Conservation (phyloP, 1,284 basidiomycete genomes). For the Ganoderma sinense region DNA sequence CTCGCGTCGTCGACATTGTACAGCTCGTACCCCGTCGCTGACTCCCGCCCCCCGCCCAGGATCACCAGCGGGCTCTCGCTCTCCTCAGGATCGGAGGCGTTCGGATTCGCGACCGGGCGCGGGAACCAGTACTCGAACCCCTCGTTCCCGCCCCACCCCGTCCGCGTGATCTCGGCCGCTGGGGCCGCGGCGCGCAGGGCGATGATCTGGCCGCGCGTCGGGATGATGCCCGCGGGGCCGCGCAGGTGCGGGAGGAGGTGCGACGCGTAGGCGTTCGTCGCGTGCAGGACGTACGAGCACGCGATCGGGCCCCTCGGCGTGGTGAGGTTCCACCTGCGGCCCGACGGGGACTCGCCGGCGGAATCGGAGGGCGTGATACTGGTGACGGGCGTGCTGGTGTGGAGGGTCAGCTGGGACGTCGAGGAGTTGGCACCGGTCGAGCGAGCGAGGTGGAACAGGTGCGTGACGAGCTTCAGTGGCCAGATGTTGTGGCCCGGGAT, state of each 20-base stretch:
- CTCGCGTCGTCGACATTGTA: conserved; percentile 69
- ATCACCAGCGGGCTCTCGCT: conserved; percentile 72
- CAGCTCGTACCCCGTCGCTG: conserved; percentile 53
- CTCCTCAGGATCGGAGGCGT: not conserved
- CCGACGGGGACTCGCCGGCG: too few species aligned
- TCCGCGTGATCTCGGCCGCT: conserved; percentile 40
- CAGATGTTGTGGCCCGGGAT: conserved; percentile 71
- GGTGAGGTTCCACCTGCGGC: conserved; percentile 55
- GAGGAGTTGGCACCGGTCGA: conserved; percentile 31
- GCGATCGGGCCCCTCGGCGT: conserved; percentile 67
- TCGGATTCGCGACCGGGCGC: conserved; percentile 52
- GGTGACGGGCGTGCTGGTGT: conserved; percentile 76
- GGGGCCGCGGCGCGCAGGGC: conserved; percentile 61
- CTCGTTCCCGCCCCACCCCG: conserved; percentile 46
- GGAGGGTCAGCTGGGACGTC: conserved; percentile 56
- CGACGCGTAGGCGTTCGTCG: conserved; percentile 81
- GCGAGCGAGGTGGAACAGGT: conserved; percentile 59
- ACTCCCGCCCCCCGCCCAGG: conserved; percentile 75
- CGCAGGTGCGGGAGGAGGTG: conserved; percentile 68
- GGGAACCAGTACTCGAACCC: conserved; percentile 84
- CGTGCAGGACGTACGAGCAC: conserved; percentile 75
- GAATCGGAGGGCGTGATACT: conserved; percentile 42
- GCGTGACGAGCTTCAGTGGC: conserved; percentile 80
- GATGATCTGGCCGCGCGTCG: conserved; percentile 78
- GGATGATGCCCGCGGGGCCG: conserved; percentile 65